Percentiles rank a stretch among this genome's conserved stretches.
Evolutionary conservation across 306 rosid species (phyloP).

Genomic region (Hylodesmum podocarpum): DNA sequence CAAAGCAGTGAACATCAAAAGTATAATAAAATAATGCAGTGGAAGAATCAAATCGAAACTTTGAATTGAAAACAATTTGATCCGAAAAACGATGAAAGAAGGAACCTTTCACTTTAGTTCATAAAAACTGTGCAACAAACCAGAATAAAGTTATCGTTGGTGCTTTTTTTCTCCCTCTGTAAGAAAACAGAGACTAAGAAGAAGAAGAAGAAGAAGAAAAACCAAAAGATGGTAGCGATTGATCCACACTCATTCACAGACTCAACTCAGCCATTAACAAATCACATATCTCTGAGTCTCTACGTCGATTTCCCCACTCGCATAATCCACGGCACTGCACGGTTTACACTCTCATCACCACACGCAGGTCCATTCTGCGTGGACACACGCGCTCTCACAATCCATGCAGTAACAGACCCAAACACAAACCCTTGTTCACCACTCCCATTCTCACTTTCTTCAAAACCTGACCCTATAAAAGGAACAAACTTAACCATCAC

Average conservation of each 20-base stretch:
- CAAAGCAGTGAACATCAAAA: no score
- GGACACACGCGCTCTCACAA: slow-evolving; percentile 68
- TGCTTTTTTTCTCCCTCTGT: no score
- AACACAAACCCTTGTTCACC: slow-evolving; percentile 31
- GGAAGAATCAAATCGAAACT: no score
- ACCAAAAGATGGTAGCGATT: slow-evolving; percentile 78
- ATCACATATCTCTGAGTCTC: slow-evolving; percentile 58
- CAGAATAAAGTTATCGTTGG: no score
- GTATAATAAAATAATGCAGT: no score
- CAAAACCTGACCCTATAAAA: slow-evolving; percentile 50
- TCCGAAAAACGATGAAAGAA: no score
- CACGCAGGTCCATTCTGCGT: slow-evolving; percentile 68
- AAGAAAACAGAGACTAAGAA: no score
- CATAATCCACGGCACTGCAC: slow-evolving; percentile 63
- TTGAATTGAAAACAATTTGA: no score
- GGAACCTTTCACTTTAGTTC: no score
- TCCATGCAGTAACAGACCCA: slow-evolving; percentile 57
- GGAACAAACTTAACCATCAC: slow-evolving; percentile 62
- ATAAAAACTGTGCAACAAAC: no score
- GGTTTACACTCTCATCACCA: slow-evolving; percentile 51
- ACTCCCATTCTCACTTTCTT: slow-evolving; percentile 51
- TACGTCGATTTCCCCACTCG: slow-evolving; percentile 69
- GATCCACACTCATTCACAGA: slow-evolving; percentile 96
- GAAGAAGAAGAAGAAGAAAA: no score
- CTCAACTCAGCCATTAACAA: slow-evolving; percentile 53